Base-by-base conservation (phyloP, 352 stramenopile species). In the Globisporangium cystogenes region DNA sequence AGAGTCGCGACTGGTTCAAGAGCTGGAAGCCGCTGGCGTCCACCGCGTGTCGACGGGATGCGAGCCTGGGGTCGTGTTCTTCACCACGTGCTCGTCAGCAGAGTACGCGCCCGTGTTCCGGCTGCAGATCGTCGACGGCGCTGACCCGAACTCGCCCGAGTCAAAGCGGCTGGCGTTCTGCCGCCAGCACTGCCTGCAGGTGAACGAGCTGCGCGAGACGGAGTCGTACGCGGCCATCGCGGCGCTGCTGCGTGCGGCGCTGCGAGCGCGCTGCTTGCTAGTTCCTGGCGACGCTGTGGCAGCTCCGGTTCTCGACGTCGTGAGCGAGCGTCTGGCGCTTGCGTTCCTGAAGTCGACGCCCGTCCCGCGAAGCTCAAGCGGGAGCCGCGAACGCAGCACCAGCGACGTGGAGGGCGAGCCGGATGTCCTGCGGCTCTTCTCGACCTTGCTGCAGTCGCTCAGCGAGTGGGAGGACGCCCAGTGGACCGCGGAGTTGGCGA, bases 191-290 rank as follows among this genome's bases (percentile, higher is more conserved):
- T 43, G 45, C 18, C 36, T 41, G 21, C 21, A 33, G 23, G 59
- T 48, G 20, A 57, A 40, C 20, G 53, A 44, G 14, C 50, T 60
- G 26, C 67, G 40, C 40, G 62, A 74, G 31, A 49, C 43, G 26
- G 64, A 76, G 39, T 48, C 49, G 24, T 82, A 76, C 48, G 59
- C 23, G 40, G 35, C 57, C 14, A 23, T 82, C 5, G 48, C 53
- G 46, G 55, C 55, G 40, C 48, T 77, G 18, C 29, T 82, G 26
- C 58, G 69, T 7, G 59, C 60, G 1, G 53, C 68, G 36, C 46
- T 82, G 37, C 52, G 60, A n/a, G 37, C 23, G 29, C 54, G 45
- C 4, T 67, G 51, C 33, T 37, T 42, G 7, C 36, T 51, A 0
- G 15, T 74, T 14, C 56, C 65, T 44, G 65, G 42, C 23, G 42